Evolutionary conservation across 2,329 filamentous ascomycete species (phyloP), one percentile per base, ranked within the genome.

Genomic region (Atkinsonella texensis): DNA sequence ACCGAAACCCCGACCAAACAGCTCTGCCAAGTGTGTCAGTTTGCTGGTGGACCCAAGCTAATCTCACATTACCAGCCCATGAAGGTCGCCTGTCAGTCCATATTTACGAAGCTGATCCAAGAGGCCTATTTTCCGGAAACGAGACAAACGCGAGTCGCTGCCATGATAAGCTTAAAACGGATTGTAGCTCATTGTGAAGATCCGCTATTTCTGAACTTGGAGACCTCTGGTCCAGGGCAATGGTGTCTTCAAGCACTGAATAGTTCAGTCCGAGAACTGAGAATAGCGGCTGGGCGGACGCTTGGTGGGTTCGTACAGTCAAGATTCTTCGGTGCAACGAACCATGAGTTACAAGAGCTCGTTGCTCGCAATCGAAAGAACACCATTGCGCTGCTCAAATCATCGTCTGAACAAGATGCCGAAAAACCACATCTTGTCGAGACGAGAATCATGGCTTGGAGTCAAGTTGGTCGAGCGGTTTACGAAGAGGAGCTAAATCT

Each of bases 401-500:
- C 74, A 4, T 73, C 94, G 11, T 87, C 85, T 1, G 83, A 87
- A 46, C 83, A 83, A 52, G 79, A 82, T 50, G 6, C 23, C n/a
- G 39, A 50, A 9, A 73, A 80, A 8, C 68, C 82, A 5, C 75
- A 81, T 54, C 70, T 90, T 44, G 84, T 89, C 48, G 91, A 97
- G 66, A 90, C 88, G 17, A 84, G 87, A 56, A 84, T 97, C 52
- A 73, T 93, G 68, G 85, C 87, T 13, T 89, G 91, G 79, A 85
- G 86, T n/a, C 84, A 89, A 62, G 74, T 95, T 47, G 91, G 88
- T 54, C 84, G 81, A 52, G 76, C 84, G 10, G 84, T 87, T 44
- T 78, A 81, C 15, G 87, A 93, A 55, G 82, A 91, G 56, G 89
- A 95, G 63, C 78, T 95, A 51, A 93, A 93, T 59, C 79, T 96